Base-by-base conservation (phyloP, 352 stramenopile species). In the Phytophthora melonis region DNA sequence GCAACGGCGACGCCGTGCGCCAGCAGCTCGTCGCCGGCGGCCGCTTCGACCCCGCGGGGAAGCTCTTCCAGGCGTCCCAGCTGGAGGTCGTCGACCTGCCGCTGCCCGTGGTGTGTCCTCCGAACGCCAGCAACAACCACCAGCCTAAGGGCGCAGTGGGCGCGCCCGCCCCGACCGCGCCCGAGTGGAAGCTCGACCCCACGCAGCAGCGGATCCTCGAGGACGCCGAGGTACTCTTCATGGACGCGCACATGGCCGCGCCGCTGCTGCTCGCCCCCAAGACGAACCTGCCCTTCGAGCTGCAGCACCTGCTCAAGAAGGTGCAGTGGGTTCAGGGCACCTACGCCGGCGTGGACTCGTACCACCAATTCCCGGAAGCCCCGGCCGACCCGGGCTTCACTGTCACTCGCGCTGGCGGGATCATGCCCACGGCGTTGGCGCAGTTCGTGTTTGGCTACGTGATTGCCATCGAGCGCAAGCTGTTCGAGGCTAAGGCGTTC, bases 251-350 rank as follows among this genome's bases (percentile, higher is more conserved):
- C 50, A 25, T 80, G 13, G 70, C 70, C n/a, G 71, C 77, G 11
- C 77, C 68, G 18, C 30, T 86, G 32, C 59, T 90, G 21, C 73
- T 86, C 25, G 72, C 67, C 16, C 58, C 74, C 41, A 77, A 82
- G 52, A 74, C 23, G 1, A 83, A 83, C 41, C 58, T 87, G 32
- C 69, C 72, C 16, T 57, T 73, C 27, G 66, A 83, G 7, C 58
- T 81, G 49, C 76, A 86, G 25, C 79, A 86, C 41, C 27, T 88
- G 8, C 66, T 88, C 65, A 70, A 72, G 27, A 84, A 87, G 21
- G 71, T 90, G 16, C 54, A 78, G 39, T 90, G 83, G 83, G 74
- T 90, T 5, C 83, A 90, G 54, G 78, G 77, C 34, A 90, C 81
- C 0, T 90, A 86, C 59, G 83, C 83, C 11, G 83, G 83, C 18